Base-by-base conservation (phyloP, 2,329 filamentous ascomycete genomes). In the Trichoderma breve region DNA sequence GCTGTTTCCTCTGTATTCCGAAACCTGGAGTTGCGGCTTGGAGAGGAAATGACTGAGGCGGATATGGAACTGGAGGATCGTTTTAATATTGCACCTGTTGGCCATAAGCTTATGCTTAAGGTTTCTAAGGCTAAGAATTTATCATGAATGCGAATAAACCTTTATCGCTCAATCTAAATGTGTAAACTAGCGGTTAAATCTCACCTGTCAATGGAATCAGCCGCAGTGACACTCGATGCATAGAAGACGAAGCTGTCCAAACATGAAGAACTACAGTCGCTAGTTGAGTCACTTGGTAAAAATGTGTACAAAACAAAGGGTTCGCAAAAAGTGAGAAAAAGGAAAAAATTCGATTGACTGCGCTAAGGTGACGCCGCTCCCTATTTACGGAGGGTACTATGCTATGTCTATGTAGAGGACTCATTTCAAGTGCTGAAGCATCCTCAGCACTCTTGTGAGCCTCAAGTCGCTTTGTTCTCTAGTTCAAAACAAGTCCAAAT, bases 31-130 rank as follows among this genome's bases (percentile, higher is more conserved):
- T 4, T 53, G 21, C 47, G 21, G 12, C 47, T 53, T 21, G 47
- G 47, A 24, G n/a, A 53, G 2, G 47, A 24, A 21, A 53, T 53
- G 47, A 26, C 47, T 11, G 47, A 30, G 14, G 43, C 79, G n/a
- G 39, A 43, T 3, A 43, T 43, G 39, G 39, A 43, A 43, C 39
- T 43, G 7, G 39, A 43, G 15, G 39, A 43, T 43, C 39, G 39
- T n/a, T 43, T 43, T 43, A 43, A 43, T 43, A 43, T 43, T 43
- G 39, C 39, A n/a, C 39, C 39, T n/a, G 39, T 43, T n/a, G 18
- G 39, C 39, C 39, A 18, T n/a, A 43, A 43, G 15, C 39, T 43
- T 9, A 43, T 43, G 39, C 39, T 43, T n/a, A n/a, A 43, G 39
- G 39, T n/a, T 18, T 43, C 39, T 18, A 43, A 43, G 39, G 39